Evolutionary conservation across 2,329 filamentous ascomycete genomes (phyloP).

Genomic region (Cyphellophora europaea): DNA sequence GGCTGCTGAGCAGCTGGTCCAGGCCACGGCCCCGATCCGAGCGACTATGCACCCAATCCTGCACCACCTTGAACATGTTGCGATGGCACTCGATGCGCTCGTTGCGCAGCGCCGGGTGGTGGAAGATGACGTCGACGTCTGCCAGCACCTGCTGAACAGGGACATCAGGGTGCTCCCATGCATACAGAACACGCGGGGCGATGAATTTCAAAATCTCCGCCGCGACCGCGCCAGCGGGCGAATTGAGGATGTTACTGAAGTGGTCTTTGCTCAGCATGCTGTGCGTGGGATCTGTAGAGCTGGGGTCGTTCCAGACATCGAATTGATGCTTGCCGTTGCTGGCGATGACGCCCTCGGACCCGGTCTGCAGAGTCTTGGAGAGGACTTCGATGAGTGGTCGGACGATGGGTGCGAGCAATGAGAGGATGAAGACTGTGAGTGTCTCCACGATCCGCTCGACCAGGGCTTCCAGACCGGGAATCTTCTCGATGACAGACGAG

Average conservation of each 20-base stretch:
- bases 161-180: constrained; percentile 81
- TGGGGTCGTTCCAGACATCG: constrained; percentile 69
- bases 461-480: constrained; percentile 80
- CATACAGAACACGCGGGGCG: constrained; percentile 78
- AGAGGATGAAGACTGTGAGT: constrained; percentile 82
- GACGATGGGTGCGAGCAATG: constrained; percentile 82
- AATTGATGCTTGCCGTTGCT: constrained; percentile 66
- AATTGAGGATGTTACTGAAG: constrained; percentile 70
- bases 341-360: constrained; percentile 62
- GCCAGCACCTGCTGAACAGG: constrained; percentile 73
- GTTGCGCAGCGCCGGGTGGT: constrained; percentile 78
- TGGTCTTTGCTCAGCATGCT: constrained; percentile 79
- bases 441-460: constrained; percentile 92
- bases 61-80: constrained; percentile 81
- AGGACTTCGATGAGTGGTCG: constrained; percentile 84
- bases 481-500: constrained; percentile 75
- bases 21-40: constrained; percentile 58
- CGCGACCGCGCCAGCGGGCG: constrained; percentile 65
- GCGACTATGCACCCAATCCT: constrained; percentile 66
- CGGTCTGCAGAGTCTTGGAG: constrained; percentile 73
- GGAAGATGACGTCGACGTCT: constrained; percentile 75
- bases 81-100: constrained; percentile 69
- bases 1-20: constrained; percentile 66
- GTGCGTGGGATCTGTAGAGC: constrained; percentile 70
- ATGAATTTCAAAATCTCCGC: constrained; percentile 74